Base-by-base conservation (phyloP, 345 rosid genomes). In the Rhodamnia argentea region DNA sequence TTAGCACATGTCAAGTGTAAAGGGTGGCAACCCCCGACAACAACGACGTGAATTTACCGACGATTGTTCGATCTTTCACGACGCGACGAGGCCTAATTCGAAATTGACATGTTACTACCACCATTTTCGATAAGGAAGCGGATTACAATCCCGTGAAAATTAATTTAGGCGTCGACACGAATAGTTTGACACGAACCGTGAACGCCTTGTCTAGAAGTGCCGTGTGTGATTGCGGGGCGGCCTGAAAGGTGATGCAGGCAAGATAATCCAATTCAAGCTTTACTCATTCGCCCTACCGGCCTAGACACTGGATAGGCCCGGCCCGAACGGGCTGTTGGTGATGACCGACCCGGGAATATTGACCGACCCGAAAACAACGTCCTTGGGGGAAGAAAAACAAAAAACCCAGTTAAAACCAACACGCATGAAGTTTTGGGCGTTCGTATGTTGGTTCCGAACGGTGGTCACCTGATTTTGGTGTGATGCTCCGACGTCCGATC, bases 81-180 rank as follows among this genome's bases (percentile, higher is more conserved):
- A n/a, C 3, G 5, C 0, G 0, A 0, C 3, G 26, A n/a, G 32
- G 16, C 26, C 10, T n/a, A n/a, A n/a, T 62, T 27, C 16, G 14
- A 52, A 52, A 52, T 52, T 52, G 53, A 12, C 53, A 13, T 52
- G 52, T 51, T 51, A 10, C 13, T 51, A 37, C 40, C 3, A 5
- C 40, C 74, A 27, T 60, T 60, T 60, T 60, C 16, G 20, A n/a
- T 60, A 14, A 60, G 15, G 40, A 27, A 60, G 37, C 40, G 27
- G 15, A 62, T 62, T 60, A 7, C 20, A 15, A 14, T 62, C 74
- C 8, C 2, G 75, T 14, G 5, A 62, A 29, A 62, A 62, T 62
- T 62, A 15, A 15, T 62, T 15, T 29, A 15, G 11, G 42, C 27
- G 18, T 16, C 56, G 22, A 53, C 22, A 18, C 8, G 56, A 53